Evolutionary conservation across 805 yeast species (phyloP).

Genomic region (Yamadazyma takamatsuzukensis): DNA sequence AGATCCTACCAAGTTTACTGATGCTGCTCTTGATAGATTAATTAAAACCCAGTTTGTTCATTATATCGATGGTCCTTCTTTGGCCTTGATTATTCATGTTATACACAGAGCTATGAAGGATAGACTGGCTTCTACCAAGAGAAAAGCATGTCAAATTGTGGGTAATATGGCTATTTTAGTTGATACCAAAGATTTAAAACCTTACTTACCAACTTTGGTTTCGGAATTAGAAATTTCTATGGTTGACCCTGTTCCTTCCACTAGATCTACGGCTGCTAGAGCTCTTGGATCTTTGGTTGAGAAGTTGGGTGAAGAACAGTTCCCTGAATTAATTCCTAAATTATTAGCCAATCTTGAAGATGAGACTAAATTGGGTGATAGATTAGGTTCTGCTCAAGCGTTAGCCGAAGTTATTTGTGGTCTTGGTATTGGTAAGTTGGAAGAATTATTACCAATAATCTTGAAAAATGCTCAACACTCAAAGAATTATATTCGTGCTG

Average conservation of each 20-base stretch:
- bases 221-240: slow-evolving; percentile 85
- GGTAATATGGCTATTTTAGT: slow-evolving; percentile 98
- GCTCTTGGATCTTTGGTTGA: slow-evolving; percentile 96
- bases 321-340: slow-evolving; percentile 87
- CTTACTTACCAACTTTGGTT: slow-evolving; percentile 75
- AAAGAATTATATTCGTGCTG: slow-evolving; percentile 78
- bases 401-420: slow-evolving; percentile 92
- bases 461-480: slow-evolving; percentile 65
- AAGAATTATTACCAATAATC: slow-evolving; percentile 80
- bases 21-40: slow-evolving; percentile 78
- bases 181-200: slow-evolving; percentile 78
- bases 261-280: slow-evolving; percentile 96
- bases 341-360: slow-evolving; percentile 74
- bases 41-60: slow-evolving; percentile 93
- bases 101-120: slow-evolving; percentile 94
- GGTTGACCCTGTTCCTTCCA: slow-evolving; percentile 98
- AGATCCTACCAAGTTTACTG: slow-evolving; percentile 90
- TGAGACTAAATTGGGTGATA: slow-evolving; percentile 77
- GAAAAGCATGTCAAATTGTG: slow-evolving; percentile 94
- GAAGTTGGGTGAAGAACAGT: slow-evolving; percentile 90
- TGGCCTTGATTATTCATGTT: slow-evolving; percentile 92
- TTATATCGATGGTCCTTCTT: slow-evolving; percentile 95
- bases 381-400: slow-evolving; percentile 97
- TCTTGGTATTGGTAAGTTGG: slow-evolving; percentile 81
- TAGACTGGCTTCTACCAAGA: slow-evolving; percentile 87